These are phyloP conservation scores for Penicillium cinerascens DNA, from an alignment of 495 filamentous ascomycete species.

Conservation along the genomic window DNA sequence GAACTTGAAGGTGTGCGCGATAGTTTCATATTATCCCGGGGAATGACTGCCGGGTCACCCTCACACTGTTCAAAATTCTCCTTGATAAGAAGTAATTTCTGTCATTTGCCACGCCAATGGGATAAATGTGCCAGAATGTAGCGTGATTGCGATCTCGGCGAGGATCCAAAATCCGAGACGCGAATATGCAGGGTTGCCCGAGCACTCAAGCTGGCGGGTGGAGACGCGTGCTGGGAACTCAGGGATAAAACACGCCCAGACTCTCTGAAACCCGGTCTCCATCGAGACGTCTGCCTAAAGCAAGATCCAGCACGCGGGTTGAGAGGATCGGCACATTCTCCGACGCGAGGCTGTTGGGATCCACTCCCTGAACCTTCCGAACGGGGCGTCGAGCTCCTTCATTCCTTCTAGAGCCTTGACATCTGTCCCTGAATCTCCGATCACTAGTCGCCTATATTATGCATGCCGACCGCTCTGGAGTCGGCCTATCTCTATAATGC, in stretches of 20 bases:
- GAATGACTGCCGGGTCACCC: neutral
- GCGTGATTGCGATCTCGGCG: neutral
- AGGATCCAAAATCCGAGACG: neutral
- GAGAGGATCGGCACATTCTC: slow-evolving; percentile 15
- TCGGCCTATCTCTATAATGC: neutral
- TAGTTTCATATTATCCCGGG: neutral
- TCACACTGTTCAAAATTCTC: neutral
- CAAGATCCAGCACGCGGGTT: slow-evolving; percentile 13
- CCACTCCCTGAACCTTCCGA: slow-evolving; percentile 15
- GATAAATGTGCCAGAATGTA: neutral
- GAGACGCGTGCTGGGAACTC: slow-evolving; percentile 6
- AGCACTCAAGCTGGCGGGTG: slow-evolving; percentile 13
- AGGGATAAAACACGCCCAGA: slow-evolving; percentile 8
- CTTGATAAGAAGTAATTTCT: neutral
- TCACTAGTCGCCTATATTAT: neutral
- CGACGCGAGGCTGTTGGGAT: slow-evolving; percentile 8
- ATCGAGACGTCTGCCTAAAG: neutral
- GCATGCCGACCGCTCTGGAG: neutral
- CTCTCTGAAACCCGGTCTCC: neutral
- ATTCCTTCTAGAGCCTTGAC: slow-evolving; percentile 17
- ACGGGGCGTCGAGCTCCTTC: slow-evolving; percentile 15
- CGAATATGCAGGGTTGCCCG: slow-evolving; percentile 15
- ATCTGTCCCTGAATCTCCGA: neutral
- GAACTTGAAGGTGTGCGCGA: neutral
- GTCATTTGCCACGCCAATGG: neutral